Conservation (phyloP, 176 grass and related monocot species). For the Thinopyrum elongatum region DNA sequence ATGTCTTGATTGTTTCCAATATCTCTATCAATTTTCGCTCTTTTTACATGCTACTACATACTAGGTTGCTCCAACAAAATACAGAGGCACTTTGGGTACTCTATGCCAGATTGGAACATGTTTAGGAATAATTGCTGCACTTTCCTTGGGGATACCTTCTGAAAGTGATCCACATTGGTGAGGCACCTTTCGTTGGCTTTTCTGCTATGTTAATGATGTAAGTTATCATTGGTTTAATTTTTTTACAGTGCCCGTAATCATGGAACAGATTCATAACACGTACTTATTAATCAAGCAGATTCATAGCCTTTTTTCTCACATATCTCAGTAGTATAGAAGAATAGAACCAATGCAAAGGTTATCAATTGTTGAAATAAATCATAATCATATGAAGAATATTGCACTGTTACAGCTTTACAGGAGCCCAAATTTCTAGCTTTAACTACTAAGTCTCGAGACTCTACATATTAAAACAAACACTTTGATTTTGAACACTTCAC, state of each 20-base stretch:
- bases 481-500: neutral
- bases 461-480: neutral
- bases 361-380: neutral
- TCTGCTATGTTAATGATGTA: slow-evolving; percentile 48
- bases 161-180: slow-evolving; percentile 98
- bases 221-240: slow-evolving; percentile 39
- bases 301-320: neutral
- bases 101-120: slow-evolving; percentile 96
- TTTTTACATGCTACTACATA: slow-evolving; percentile 27
- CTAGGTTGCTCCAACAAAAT: slow-evolving; percentile 96
- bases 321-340: slow-evolving; percentile 1
- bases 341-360: neutral
- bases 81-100: slow-evolving; percentile 79
- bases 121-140: slow-evolving; percentile 90
- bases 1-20: neutral
- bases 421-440: neutral
- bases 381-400: neutral
- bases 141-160: slow-evolving; percentile 92
- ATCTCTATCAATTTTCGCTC: neutral
- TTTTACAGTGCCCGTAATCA: neutral
- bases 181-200: slow-evolving; percentile 49
- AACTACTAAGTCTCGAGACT: neutral
- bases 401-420: neutral
- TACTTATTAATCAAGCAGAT: neutral
- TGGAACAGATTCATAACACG: neutral